phyloP scores from a whole-genome alignment of 345 rosid genomes.

The Kandelia obovata region DNA sequence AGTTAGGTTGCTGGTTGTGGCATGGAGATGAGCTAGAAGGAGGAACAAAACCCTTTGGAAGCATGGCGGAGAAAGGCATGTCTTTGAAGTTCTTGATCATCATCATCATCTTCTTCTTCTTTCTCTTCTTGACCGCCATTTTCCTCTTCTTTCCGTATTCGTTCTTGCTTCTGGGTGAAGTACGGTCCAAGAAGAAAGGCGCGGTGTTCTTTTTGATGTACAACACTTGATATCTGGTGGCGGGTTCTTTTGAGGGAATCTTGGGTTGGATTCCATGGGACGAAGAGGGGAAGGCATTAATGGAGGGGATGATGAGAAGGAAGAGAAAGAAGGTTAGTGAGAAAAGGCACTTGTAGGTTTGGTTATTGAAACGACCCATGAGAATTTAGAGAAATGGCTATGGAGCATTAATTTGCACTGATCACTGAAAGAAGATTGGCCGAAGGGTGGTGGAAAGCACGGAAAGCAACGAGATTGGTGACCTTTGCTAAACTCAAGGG shows the following conservation, averaged over 20 bases:
- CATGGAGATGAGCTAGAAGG: constrained; percentile 64
- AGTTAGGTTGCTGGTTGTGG: constrained; percentile 45
- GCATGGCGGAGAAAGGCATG: constrained; percentile 50
- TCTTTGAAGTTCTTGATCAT: constrained; percentile 12
- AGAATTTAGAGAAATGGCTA: constrained; percentile 3
- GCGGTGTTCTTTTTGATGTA: constrained; percentile 40
- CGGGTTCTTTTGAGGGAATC: not conserved
- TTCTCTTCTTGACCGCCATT: constrained; percentile 14
- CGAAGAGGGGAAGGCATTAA: constrained; percentile 11
- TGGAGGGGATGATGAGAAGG: constrained; percentile 13
- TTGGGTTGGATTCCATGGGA: constrained; percentile 19
- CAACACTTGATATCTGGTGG: constrained; percentile 11
- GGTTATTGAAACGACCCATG: constrained; percentile 27
- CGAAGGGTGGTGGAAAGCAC: not conserved
- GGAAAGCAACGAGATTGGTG: constrained; percentile 20
- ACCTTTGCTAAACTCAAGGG: constrained; percentile 14
- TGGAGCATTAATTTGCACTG: constrained; percentile 8
- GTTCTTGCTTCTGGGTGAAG: constrained; percentile 8
- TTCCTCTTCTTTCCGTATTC: constrained; percentile 8
- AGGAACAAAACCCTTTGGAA: constrained; percentile 59
- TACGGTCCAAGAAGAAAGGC: constrained; percentile 24
- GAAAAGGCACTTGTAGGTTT: constrained; percentile 7
- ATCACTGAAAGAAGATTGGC: not conserved
- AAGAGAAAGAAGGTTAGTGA: constrained; percentile 10
- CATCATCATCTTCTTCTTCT: constrained; percentile 2